Conservation (phyloP, 78 protist species). For the Mantamonas sphyraenae region DNA sequence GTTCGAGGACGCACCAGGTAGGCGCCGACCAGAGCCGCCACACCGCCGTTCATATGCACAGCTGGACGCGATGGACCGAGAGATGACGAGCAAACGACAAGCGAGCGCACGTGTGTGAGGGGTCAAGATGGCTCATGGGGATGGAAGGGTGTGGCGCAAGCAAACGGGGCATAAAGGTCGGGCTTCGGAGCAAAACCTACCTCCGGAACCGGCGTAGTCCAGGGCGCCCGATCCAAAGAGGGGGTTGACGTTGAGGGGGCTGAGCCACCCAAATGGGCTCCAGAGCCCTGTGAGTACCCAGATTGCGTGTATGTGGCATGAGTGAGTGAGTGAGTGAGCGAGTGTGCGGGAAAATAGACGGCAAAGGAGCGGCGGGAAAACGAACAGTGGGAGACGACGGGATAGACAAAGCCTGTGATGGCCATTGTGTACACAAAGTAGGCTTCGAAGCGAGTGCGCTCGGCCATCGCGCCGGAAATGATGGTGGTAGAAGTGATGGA, state of each 20-base stretch:
- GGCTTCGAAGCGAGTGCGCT: slow-evolving; percentile 27
- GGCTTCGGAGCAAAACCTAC: no score
- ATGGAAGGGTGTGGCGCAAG: slow-evolving; percentile 4
- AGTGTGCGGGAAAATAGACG: no score
- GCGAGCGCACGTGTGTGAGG: background rate
- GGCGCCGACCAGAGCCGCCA: slow-evolving; percentile 58
- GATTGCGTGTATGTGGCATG: no score
- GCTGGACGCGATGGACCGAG: slow-evolving; percentile 45
- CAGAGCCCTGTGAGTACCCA: no score
- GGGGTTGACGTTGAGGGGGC: background rate
- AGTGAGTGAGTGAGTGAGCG: no score
- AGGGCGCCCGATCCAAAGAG: background rate
- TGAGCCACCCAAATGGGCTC: no score
- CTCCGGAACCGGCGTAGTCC: background rate
- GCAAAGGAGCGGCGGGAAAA: no score
- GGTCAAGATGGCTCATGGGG: slow-evolving; percentile 16
- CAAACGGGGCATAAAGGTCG: background rate
- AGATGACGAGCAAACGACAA: background rate
- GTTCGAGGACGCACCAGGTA: slow-evolving; percentile 63
- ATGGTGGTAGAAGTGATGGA: slow-evolving; percentile 52
- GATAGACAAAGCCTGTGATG: slow-evolving; percentile 45
- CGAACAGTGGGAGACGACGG: slow-evolving; percentile 61
- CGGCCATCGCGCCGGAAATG: slow-evolving; percentile 61
- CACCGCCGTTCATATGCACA: slow-evolving; percentile 83
- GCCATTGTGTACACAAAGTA: slow-evolving; percentile 35